Percentiles rank a stretch among this genome's conserved stretches.
Evolutionary conservation across 805 yeast species (phyloP).

Genomic region (Vanderwaltozyma tropicalis): DNA sequence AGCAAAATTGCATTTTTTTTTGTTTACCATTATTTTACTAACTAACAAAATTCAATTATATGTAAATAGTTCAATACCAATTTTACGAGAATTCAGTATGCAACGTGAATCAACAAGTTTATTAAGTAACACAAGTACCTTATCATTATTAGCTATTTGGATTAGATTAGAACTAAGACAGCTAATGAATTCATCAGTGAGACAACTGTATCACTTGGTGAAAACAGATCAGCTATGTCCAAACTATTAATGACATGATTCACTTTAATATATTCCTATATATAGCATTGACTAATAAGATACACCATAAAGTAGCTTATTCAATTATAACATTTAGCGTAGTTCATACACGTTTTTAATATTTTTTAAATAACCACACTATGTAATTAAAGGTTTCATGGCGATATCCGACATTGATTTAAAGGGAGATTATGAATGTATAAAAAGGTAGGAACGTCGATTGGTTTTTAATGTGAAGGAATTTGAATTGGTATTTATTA

Average conservation of each 20-base stretch:
- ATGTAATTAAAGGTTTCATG: no score
- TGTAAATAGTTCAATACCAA: constrained; percentile 59
- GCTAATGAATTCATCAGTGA: constrained; percentile 71
- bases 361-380: no score
- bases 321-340: no score
- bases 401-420: no score
- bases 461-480: no score
- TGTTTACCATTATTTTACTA: not conserved
- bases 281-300: not conserved
- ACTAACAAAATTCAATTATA: constrained; percentile 7
- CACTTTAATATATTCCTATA: no score
- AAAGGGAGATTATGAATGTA: no score
- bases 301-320: no score
- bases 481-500: no score
- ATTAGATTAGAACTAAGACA: constrained; percentile 80
- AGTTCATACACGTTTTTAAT: no score
- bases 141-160: constrained; percentile 87
- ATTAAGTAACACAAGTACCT: constrained; percentile 44
- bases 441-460: no score
- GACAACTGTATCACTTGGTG: constrained; percentile 51
- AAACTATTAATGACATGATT: constrained; percentile 32
- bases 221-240: constrained; percentile 60
- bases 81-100: constrained; percentile 68
- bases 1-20: not conserved
- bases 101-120: constrained; percentile 53